A percentile compares a stretch with the other conserved stretches of the same genome.
Conservation (phyloP, 192 early-diverging fungal species). For the Dissophora ornata region DNA sequence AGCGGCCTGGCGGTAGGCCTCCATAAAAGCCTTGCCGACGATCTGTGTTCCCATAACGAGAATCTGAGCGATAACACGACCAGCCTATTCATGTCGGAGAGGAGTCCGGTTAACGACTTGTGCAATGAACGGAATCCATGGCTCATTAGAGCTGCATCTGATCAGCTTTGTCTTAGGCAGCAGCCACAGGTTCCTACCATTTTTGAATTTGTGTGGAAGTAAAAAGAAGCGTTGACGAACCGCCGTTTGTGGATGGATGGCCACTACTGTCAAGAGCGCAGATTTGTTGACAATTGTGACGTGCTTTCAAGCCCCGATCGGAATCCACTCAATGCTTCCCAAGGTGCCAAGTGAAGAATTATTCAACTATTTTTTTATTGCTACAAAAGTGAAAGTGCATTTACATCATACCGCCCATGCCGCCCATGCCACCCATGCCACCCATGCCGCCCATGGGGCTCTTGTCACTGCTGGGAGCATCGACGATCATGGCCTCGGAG, state of each 20-base stretch:
- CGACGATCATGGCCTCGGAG: constrained; percentile 98
- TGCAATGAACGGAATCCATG: too few relatives aligned
- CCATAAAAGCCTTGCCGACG: constrained; percentile 90
- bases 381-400: constrained; percentile 1
- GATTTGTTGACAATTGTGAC: too few relatives aligned
- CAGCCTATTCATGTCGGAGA: constrained; percentile 60
- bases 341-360: too few relatives aligned
- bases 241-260: too few relatives aligned
- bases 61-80: constrained; percentile 79
- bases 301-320: too few relatives aligned
- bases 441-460: constrained; percentile 67
- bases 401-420: constrained; percentile 80
- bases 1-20: constrained; percentile 91
- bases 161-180: too few relatives aligned
- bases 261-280: too few relatives aligned
- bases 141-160: too few relatives aligned
- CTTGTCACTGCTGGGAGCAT: constrained; percentile 83
- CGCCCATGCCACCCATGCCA: constrained; percentile 75
- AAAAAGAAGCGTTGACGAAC: too few relatives aligned
- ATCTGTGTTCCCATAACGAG: constrained; percentile 83
- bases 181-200: too few relatives aligned
- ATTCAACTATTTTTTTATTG: too few relatives aligned
- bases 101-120: background rate
- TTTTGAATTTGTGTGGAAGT: background rate
- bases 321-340: too few relatives aligned